phyloP scores from a whole-genome alignment of 2,329 filamentous ascomycete species.

The Sphaerulina musiva region DNA sequence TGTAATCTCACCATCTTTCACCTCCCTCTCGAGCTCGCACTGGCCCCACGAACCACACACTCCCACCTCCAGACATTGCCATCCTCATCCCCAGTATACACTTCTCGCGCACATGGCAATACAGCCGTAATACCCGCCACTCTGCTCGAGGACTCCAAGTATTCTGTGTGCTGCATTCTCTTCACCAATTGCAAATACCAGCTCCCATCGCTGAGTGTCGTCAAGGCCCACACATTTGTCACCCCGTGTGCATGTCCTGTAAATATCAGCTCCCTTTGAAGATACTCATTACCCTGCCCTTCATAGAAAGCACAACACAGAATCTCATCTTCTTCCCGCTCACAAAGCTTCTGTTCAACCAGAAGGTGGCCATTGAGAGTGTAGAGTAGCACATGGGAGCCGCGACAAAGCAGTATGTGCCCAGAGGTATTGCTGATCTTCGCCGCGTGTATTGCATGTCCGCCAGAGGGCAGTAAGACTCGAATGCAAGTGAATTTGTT shows the following conservation, averaged over 20 bases:
- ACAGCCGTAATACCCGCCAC: constrained; percentile 75
- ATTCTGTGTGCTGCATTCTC: constrained; percentile 56
- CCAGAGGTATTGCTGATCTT: constrained; percentile 85
- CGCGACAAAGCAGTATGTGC: constrained; percentile 78
- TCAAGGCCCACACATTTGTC: constrained; percentile 65
- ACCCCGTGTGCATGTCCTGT: constrained; percentile 80
- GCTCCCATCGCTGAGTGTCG: constrained; percentile 49
- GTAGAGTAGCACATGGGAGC: constrained; percentile 68
- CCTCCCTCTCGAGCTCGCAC: constrained; percentile 16
- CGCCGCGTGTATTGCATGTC: constrained; percentile 60
- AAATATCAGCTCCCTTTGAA: constrained; percentile 78
- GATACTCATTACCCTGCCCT: constrained; percentile 82
- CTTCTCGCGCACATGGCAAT: constrained; percentile 68
- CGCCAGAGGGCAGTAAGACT: constrained; percentile 39
- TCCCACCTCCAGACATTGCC: constrained; percentile 60
- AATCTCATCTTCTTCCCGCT: constrained; percentile 59
- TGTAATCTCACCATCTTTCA: constrained; percentile 1
- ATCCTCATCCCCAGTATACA: constrained; percentile 92
- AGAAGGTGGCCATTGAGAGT: constrained; percentile 82
- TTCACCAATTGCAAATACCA: constrained; percentile 77
- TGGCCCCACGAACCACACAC: constrained; percentile 26
- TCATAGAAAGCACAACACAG: constrained; percentile 88
- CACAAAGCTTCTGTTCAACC: constrained; percentile 74
- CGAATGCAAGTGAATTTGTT: constrained; percentile 78
- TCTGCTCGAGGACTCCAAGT: constrained; percentile 50